A percentile compares a stretch with the other conserved stretches of the same genome.
Evolutionary conservation across 2,329 filamentous ascomycete species (phyloP).

Genomic region (Cladophialophora yegresii): DNA sequence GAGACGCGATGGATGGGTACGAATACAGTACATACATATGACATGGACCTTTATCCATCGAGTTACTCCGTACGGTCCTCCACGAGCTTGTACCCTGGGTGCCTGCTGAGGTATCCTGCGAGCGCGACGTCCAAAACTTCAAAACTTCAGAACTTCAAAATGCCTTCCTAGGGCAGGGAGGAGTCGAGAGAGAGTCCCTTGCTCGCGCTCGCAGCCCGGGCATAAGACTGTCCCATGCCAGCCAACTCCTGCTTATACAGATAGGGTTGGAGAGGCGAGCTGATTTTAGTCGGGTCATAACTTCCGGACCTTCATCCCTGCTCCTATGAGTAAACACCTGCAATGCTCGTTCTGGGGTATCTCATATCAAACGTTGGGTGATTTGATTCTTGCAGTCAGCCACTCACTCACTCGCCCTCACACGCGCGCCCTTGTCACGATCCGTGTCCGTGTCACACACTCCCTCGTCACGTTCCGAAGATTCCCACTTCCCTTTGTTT

Average conservation of each 20-base stretch:
- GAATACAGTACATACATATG: neutral
- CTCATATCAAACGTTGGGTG: slow-evolving; percentile 15
- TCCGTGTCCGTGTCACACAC: too few relatives aligned
- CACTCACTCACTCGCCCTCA: neutral
- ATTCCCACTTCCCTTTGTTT: neutral
- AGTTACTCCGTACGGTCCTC: neutral
- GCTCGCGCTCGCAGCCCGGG: neutral
- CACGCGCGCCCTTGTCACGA: too few relatives aligned
- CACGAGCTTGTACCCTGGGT: neutral
- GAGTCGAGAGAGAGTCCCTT: neutral
- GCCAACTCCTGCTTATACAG: neutral
- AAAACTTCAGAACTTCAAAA: neutral
- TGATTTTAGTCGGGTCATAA: neutral
- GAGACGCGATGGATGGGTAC: too few relatives aligned
- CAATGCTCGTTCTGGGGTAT: slow-evolving; percentile 29
- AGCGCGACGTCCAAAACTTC: neutral
- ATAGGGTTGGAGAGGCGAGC: neutral
- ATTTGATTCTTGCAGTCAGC: neutral
- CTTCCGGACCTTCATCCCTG: neutral
- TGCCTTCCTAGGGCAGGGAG: neutral
- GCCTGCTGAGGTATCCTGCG: neutral
- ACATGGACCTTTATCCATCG: neutral
- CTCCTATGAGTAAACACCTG: slow-evolving; percentile 26
- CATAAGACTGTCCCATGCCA: neutral
- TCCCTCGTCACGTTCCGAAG: neutral